Percentiles rank a stretch among this genome's conserved stretches.
These are phyloP conservation scores for Helminthosporium solani DNA, from an alignment of 2,329 filamentous ascomycete species.

Conservation along the genomic window DNA sequence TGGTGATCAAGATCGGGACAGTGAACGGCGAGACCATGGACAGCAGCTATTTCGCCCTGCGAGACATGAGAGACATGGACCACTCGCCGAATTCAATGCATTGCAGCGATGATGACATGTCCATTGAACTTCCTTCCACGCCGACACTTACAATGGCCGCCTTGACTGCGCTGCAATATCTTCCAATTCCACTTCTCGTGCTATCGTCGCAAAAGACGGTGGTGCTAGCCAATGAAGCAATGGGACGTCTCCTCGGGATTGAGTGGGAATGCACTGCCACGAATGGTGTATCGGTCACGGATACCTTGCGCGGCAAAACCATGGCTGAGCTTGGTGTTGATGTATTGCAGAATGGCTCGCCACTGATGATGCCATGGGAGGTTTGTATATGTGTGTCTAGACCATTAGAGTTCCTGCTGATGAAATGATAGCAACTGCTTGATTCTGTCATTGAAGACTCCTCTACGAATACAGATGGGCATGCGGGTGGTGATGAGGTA, in stretches of 20 bases:
- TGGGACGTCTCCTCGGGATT: constrained; percentile 68
- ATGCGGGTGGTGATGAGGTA: constrained; percentile 10
- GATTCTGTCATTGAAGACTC: constrained; percentile 46
- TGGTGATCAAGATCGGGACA: constrained; percentile 16
- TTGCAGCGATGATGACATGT: constrained; percentile 34
- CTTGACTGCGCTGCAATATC: constrained; percentile 64
- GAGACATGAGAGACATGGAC: constrained; percentile 8
- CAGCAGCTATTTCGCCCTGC: constrained; percentile 34
- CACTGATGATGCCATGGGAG: constrained; percentile 54
- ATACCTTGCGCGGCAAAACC: constrained; percentile 64
- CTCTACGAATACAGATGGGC: constrained; percentile 9
- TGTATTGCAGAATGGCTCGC: constrained; percentile 66
- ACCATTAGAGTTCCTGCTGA: constrained; percentile 11
- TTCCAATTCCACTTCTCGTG: constrained; percentile 71
- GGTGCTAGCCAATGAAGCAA: constrained; percentile 72
- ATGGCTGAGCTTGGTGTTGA: constrained; percentile 72
- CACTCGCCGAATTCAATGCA: constrained; percentile 31
- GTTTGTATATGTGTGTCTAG: constrained; percentile 25
- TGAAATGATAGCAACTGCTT: constrained; percentile 41
- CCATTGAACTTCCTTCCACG: constrained; percentile 27
- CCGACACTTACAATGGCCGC: constrained; percentile 34
- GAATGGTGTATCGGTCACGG: constrained; percentile 52
- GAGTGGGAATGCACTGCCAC: constrained; percentile 46
- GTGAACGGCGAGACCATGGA: constrained; percentile 5
- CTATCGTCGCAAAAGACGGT: constrained; percentile 69